Evolutionary conservation across 108 stramenopile genomes (phyloP).

Genomic region (Skeletonema grethae): DNA sequence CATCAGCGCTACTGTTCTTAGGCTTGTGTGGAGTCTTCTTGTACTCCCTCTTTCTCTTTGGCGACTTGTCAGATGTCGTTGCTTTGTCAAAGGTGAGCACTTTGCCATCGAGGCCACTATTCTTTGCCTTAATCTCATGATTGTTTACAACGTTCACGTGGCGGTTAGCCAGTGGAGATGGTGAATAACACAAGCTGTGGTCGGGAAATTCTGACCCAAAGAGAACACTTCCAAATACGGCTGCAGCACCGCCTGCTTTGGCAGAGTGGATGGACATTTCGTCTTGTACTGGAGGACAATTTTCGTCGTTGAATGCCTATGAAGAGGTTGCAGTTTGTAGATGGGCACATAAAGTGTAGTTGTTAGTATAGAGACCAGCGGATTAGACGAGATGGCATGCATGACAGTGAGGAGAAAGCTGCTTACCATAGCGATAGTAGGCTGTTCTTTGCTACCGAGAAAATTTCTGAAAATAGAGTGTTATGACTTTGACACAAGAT

Average conservation of each 20-base stretch:
- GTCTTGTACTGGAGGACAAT: constrained; percentile 15
- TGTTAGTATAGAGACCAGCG: not conserved
- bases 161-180: constrained; percentile 29
- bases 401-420: not conserved
- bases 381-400: not conserved
- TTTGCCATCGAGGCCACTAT: constrained; percentile 8
- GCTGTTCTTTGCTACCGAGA: not conserved
- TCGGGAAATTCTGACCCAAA: constrained; percentile 46
- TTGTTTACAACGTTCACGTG: constrained; percentile 2
- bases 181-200: constrained; percentile 43
- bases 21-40: constrained; percentile 1
- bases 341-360: not conserved
- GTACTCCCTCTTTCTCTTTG: constrained; percentile 6
- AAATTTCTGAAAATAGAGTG: not conserved
- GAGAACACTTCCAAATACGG: constrained; percentile 35
- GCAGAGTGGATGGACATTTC: constrained; percentile 19
- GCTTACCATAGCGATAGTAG: not conserved
- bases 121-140: constrained; percentile 2
- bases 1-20: not conserved
- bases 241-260: constrained; percentile 34
- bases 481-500: constrained; percentile 3
- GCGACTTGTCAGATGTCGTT: constrained; percentile 4
- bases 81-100: constrained; percentile 25
- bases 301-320: constrained; percentile 28
- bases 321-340: not conserved